phyloP scores from a whole-genome alignment of 306 rosid species.

The Vigna angularis region DNA sequence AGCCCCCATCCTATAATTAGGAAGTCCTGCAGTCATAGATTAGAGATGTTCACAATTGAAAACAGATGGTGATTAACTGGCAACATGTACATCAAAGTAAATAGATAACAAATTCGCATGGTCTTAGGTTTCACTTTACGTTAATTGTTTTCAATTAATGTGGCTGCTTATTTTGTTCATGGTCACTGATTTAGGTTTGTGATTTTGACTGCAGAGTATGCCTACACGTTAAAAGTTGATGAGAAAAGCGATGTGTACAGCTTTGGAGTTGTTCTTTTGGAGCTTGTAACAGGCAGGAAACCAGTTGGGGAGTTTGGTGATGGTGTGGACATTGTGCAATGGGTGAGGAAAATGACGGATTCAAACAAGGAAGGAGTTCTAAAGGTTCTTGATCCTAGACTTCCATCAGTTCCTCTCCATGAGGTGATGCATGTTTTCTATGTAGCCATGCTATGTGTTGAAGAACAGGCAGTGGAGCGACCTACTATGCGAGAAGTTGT shows the following conservation, averaged over 20 bases:
- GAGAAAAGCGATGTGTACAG: conserved; percentile 94
- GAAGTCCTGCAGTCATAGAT: conserved; percentile 8
- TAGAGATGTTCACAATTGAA: conserved; percentile 30
- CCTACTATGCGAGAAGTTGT: conserved; percentile 95
- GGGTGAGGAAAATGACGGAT: conserved; percentile 71
- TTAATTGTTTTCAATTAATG: not conserved
- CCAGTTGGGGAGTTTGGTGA: conserved; percentile 94
- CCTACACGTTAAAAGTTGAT: conserved; percentile 86
- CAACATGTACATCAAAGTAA: not conserved
- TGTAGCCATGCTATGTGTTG: conserved; percentile 86
- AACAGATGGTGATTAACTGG: conserved; percentile 8
- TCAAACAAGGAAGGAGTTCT: conserved; percentile 60
- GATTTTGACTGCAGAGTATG: conserved; percentile 70
- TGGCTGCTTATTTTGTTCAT: conserved; percentile 5
- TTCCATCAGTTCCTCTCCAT: conserved; percentile 58
- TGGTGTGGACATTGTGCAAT: conserved; percentile 90
- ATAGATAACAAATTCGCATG: not conserved
- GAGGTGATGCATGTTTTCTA: conserved; percentile 76
- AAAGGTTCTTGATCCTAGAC: conserved; percentile 57
- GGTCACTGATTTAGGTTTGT: conserved; percentile 30
- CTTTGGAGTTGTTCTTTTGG: conserved; percentile 82
- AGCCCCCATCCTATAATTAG: conserved; percentile 32
- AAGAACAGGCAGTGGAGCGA: conserved; percentile 73
- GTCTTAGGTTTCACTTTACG: not conserved
- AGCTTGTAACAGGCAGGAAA: conserved; percentile 78